Evolutionary conservation across 148 eudicot species (phyloP).

Genomic region (Linanthus parryae): DNA sequence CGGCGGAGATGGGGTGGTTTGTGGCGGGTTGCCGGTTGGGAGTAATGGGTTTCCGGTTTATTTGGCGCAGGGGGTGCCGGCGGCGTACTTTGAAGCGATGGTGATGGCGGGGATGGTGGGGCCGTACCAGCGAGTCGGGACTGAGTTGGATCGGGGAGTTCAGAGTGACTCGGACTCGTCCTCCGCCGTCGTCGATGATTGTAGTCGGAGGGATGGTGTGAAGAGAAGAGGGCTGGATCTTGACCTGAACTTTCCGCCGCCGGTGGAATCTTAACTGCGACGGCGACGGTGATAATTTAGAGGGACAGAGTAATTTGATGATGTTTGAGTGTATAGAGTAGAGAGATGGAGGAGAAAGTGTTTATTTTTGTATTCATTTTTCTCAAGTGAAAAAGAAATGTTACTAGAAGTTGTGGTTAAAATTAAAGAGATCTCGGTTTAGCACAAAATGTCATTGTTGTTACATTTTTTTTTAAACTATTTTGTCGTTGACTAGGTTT

Average conservation of each 20-base stretch:
- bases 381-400: too few relatives aligned
- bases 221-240: not conserved
- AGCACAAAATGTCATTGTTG: too few relatives aligned
- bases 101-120: constrained; percentile 7
- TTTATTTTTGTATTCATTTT: too few relatives aligned
- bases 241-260: constrained; percentile 28
- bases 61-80: constrained; percentile 3
- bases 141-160: constrained; percentile 6
- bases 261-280: constrained; percentile 11
- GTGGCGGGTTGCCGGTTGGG: not conserved
- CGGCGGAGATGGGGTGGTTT: not conserved
- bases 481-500: too few relatives aligned
- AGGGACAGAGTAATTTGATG: too few relatives aligned
- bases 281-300: too few relatives aligned
- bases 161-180: constrained; percentile 32
- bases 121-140: constrained; percentile 1
- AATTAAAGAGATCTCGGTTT: too few relatives aligned
- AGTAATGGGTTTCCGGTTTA: constrained; percentile 4
- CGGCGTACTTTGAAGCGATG: constrained; percentile 12
- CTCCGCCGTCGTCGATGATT: constrained; percentile 15
- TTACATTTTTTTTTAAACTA: too few relatives aligned
- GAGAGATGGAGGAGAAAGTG: too few relatives aligned
- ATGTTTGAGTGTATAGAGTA: too few relatives aligned
- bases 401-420: too few relatives aligned
- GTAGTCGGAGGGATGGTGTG: constrained; percentile 5